phyloP scores from a whole-genome alignment of 129 eudicot genomes.

The Pseudognaphalium luteoalbum region DNA sequence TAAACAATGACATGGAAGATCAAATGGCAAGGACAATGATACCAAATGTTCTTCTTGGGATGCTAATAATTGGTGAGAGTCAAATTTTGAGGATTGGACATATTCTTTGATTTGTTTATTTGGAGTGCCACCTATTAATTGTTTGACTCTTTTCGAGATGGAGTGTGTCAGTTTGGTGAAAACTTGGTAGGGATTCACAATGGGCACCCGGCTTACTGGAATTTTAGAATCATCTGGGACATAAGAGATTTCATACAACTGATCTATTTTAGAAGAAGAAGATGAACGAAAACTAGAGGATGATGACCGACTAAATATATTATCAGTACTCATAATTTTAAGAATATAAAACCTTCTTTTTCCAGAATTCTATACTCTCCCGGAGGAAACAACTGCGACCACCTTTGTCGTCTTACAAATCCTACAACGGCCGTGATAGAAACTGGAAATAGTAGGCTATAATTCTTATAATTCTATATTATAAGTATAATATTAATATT shows the following conservation, averaged over 20 bases:
- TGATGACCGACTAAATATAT: no score
- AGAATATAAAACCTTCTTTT: neutral
- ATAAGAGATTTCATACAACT: no score
- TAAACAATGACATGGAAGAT: no score
- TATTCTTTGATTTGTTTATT: neutral
- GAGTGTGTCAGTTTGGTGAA: neutral
- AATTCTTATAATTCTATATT: no score
- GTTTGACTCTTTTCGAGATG: neutral
- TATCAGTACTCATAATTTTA: neutral
- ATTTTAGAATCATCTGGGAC: no score
- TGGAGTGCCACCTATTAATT: no score
- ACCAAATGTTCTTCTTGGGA: neutral
- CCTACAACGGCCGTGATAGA: neutral
- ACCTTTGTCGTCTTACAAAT: neutral
- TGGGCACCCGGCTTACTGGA: no score
- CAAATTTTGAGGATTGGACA: slow-evolving; percentile 1
- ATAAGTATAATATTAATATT: no score
- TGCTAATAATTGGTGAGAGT: neutral
- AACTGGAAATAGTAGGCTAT: no score
- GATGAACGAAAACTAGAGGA: no score
- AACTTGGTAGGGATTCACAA: neutral
- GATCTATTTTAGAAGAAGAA: no score
- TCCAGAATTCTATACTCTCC: neutral
- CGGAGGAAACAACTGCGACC: neutral
- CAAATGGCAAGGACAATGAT: neutral